Evolutionary conservation across 495 filamentous ascomycete species (phyloP), one percentile per base, ranked within the genome.

Genomic region (Rhizodiscina lignyota): DNA sequence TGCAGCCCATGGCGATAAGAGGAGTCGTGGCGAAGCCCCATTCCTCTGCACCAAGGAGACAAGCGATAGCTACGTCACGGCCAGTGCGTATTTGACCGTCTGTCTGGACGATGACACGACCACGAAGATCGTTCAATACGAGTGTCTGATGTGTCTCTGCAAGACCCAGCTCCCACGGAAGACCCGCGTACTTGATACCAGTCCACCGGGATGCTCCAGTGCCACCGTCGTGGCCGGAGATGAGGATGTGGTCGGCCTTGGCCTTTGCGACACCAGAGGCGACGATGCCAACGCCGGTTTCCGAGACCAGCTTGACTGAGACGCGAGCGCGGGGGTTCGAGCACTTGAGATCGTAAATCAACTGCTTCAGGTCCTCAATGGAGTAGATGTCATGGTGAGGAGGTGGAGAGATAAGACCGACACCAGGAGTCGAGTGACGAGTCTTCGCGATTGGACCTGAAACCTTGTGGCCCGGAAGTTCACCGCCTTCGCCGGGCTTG

Each of bases 311-410:
- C 68, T 97, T 97, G 45, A 97, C 89, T 5, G 89, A 97, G n/a
- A 97, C 73, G 43, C 89, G 76, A 36, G 89, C 73, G 35, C 89
- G 78, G 39, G 91, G 89, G 59, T 92, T 96, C 17, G 87, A 84
- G 63, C 87, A 96, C 59, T 97, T 97, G 30, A 96, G 68, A 58
- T 97, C 89, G 55, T 97, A 97, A 49, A 99, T 96, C 32, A 99
- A 70, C 52, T 99, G 89, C 66, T 99, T 99, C 43, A 99, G 53
- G 66, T 99, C 89, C 52, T 99, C 89, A 40, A 99, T 99, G 18
- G 82, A 91, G 67, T 99, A 99, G 46, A 99, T 99, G 52, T 99
- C 89, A 68, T 99, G 89, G 56, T 99, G 89, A 2, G 89, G 89
- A 30, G 89, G 89, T 0, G 89, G 89, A n/a, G 87, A 94, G 51